Base-by-base conservation (phyloP, 768 basidiomycete genomes). In the Pleurotus pulmonarius region DNA sequence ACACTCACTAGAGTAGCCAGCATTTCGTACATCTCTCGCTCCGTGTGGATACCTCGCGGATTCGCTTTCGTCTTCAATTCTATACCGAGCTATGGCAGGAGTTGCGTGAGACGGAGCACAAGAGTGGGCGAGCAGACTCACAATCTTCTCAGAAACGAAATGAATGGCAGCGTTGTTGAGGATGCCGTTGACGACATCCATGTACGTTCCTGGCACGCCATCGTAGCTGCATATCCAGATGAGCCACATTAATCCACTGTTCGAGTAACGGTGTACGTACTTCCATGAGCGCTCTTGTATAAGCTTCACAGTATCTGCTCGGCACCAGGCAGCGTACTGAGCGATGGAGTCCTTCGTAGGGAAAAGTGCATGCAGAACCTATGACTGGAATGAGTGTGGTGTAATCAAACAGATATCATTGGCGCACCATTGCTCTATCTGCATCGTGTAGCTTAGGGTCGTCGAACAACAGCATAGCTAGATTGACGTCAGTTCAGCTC, bases 171-270 rank as follows among this genome's bases (percentile, higher is more conserved):
- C 68, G 8, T 75, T 64, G 51, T 81, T 80, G 64, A 79, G 69
- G 9, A 83, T 79, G 56, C 80, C 76, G 39, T 72, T 69, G 15
- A 80, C 75, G 56, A 83, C 70, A 59, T 84, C 78, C 55, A 83
- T 63, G 37, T 71, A 73, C 41, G 61, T 69, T 38, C 72, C 74
- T 6, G 68, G 60, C 15, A 70, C 58, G 26, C 69, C 69, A n/a
- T 65, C 58, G 49, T 73, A 70, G 22, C 66, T 65, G 20, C 29
- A 8, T 29, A 6, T 47, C 46, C 6, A 4, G 6, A 22, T 34
- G 38, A 20, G 51, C 38, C 29, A 8, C 29, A 11, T 34, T 34
- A 3, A 34, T 9, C 3, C 7, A 4, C 7, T 34, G 29, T 11
- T 9, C 29, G 29, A 2, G 8, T 8, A 4, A 11, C 29, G 51